Percentiles rank a stretch among this genome's conserved stretches.
Evolutionary conservation across 768 basidiomycete genomes (phyloP).

Genomic region (Symmetrospora coprosmae): DNA sequence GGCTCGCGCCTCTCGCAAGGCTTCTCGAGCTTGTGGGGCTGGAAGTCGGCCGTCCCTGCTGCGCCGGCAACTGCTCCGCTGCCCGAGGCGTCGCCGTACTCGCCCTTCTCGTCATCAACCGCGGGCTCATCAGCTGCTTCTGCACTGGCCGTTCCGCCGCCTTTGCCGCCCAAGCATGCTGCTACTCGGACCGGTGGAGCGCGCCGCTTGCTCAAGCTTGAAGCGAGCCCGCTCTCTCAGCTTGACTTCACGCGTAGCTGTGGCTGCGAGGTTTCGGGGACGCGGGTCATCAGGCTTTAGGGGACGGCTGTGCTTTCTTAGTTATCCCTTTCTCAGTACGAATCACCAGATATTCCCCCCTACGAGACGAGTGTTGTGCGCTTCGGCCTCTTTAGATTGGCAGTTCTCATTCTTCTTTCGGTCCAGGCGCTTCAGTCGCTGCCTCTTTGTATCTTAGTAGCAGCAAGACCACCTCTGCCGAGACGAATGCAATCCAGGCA

Average conservation of each 20-base stretch:
- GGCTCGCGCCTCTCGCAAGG: neutral
- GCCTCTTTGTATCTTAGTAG: too few species aligned
- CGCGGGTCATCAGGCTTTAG: neutral
- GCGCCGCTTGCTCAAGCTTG: neutral
- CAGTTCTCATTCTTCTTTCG: too few species aligned
- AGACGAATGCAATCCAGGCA: too few species aligned
- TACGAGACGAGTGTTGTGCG: too few species aligned
- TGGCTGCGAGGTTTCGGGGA: neutral
- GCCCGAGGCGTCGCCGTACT: neutral
- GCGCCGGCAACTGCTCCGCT: neutral
- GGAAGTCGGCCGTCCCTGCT: neutral
- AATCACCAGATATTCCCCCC: too few species aligned
- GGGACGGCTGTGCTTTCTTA: too few species aligned
- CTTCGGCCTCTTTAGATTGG: too few species aligned
- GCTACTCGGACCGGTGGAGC: neutral
- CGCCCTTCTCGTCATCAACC: neutral
- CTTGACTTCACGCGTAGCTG: neutral
- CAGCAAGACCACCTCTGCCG: too few species aligned
- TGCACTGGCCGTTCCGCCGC: neutral
- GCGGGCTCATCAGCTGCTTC: neutral
- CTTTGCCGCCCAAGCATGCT: neutral
- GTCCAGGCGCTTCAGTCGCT: too few species aligned
- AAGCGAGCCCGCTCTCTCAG: neutral
- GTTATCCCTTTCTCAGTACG: too few species aligned
- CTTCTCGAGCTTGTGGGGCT: neutral